Base-by-base conservation (phyloP, 306 rosid species). In the Prunus dulcis region DNA sequence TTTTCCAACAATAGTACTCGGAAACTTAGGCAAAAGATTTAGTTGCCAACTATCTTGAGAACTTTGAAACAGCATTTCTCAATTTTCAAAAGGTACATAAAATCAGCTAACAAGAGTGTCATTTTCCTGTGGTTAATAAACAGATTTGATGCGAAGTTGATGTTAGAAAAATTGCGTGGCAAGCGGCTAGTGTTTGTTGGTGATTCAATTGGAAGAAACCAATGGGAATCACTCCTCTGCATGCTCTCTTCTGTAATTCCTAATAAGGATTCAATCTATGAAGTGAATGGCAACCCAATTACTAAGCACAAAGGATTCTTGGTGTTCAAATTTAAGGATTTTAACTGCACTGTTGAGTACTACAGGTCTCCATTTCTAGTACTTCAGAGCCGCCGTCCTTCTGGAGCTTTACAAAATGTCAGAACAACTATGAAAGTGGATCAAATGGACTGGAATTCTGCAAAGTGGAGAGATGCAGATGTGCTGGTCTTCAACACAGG, bases 281-380 rank as follows among this genome's bases (percentile, higher is more conserved):
- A 93, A 89, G 96, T 91, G 77, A 93, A 91, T 66, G 98, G 96
- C 10, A 91, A 55, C 22, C 98, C 98, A 46, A 91, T 93, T n/a
- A 90, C 98, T 57, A 93, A 93, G 89, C 98, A 93, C 86, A 93
- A 86, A 66, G 98, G 97, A 13, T 93, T 79, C 82, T 85, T 93
- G 81, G 90, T 86, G 73, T 93, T 91, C 84, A 90, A 69, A 79
- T 91, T 93, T 81, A 86, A 79, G 71, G 92, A 86, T 63, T 93
- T 52, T 79, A 93, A 93, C 83, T 90, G 97, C 70, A 89, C 96
- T 0, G 82, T 93, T 63, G 97, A 93, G 81, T 91, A 93, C 78
- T 91, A 93, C 75, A 80, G 98, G 78, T 85, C 98, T 61, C 97
- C 98, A 3, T 93, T 89, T 79, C 97, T 91, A 27, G 89, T 93